A percentile compares a stretch with the other conserved stretches of the same genome.
Conservation (phyloP, 2,329 filamentous ascomycete species). For the Lomentospora prolificans region DNA sequence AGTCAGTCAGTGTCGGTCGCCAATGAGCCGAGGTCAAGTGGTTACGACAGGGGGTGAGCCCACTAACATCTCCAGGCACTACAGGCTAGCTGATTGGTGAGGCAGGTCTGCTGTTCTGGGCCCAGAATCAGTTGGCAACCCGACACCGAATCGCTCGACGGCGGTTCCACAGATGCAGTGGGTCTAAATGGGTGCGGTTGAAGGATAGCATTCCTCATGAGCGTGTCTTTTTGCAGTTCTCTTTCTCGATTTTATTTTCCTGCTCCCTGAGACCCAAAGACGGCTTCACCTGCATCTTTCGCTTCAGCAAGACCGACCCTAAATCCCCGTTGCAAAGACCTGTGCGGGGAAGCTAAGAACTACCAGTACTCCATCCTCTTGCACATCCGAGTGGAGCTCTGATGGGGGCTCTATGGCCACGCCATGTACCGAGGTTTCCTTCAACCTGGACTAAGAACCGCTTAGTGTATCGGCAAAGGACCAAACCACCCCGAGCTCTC, state of each 20-base stretch:
- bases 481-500: background rate
- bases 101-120: constrained; percentile 1
- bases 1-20: background rate
- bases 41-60: constrained; percentile 6
- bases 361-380: background rate
- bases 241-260: no score
- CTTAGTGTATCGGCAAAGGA: constrained; percentile 1
- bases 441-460: background rate
- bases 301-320: background rate
- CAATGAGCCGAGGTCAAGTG: constrained; percentile 12
- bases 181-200: no score
- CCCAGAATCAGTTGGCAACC: background rate
- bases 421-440: background rate
- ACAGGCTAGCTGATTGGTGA: constrained; percentile 4
- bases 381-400: background rate
- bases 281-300: background rate
- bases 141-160: no score
- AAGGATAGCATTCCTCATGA: no score
- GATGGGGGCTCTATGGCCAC: background rate
- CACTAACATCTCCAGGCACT: constrained; percentile 1
- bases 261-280: background rate
- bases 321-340: background rate
- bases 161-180: no score
- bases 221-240: no score
- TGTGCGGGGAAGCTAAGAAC: background rate